These are phyloP conservation scores for Chaetoceros tenuissimus DNA, from an alignment of 108 stramenopile genomes.

Conservation along the genomic window DNA sequence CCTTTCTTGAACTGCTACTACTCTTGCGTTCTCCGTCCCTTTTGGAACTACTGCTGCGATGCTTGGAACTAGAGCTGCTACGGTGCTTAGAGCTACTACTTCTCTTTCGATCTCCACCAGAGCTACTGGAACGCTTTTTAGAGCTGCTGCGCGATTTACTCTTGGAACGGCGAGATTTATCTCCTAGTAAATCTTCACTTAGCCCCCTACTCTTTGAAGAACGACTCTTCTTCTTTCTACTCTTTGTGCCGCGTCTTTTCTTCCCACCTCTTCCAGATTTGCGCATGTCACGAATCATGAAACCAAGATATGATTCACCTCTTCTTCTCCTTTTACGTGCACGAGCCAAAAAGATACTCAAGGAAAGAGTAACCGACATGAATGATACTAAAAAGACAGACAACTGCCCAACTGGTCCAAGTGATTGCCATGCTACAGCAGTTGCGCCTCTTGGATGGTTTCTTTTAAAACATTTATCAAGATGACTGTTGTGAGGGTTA, in stretches of 20 bases:
- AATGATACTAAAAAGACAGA: conserved; percentile 60
- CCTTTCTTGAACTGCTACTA: neutral
- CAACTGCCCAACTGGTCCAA: conserved; percentile 71
- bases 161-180: neutral
- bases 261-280: conserved; percentile 49
- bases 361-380: conserved; percentile 69
- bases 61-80: neutral
- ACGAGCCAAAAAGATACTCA: conserved; percentile 69
- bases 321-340: conserved; percentile 63
- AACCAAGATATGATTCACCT: conserved; percentile 73
- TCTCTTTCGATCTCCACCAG: neutral
- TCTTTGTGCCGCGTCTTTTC: conserved; percentile 25
- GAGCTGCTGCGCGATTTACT: neutral
- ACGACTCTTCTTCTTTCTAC: neutral
- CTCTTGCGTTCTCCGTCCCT: neutral
- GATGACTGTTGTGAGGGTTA: conserved; percentile 69
- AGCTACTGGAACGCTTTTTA: neutral
- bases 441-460: conserved; percentile 51
- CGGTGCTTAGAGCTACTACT: neutral
- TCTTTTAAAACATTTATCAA: conserved; percentile 77
- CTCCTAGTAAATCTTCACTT: conserved; percentile 49
- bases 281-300: conserved; percentile 71
- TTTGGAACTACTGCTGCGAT: neutral
- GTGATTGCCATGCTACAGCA: conserved; percentile 76
- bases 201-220: conserved; percentile 21